phyloP scores from a whole-genome alignment of 1,284 basidiomycete genomes.

The Hortiboletus rubellus region DNA sequence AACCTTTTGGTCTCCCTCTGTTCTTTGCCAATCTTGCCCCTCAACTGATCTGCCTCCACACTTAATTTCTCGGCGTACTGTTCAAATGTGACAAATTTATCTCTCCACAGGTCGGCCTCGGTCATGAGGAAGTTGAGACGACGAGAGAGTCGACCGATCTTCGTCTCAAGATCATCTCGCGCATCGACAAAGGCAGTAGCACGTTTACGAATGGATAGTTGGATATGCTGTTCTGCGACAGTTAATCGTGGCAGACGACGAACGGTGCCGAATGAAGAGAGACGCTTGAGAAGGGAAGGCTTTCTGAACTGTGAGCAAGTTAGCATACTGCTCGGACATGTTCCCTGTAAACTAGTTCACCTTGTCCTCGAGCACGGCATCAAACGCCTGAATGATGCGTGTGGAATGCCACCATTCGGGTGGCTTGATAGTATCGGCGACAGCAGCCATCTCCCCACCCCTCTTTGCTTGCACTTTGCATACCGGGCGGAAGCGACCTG shows the following conservation, averaged over 20 bases:
- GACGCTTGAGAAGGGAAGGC: conserved; percentile 83
- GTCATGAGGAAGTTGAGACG: conserved; percentile 90
- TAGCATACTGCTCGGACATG: conserved; percentile 12
- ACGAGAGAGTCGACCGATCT: conserved; percentile 80
- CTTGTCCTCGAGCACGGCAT: conserved; percentile 84
- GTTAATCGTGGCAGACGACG: conserved; percentile 75
- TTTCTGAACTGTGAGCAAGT: conserved; percentile 68
- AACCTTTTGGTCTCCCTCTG: conserved; percentile 82
- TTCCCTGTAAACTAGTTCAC: conserved; percentile 40
- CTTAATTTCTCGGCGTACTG: conserved; percentile 90
- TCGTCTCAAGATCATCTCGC: conserved; percentile 87
- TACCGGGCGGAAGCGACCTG: conserved; percentile 79
- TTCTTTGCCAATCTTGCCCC: conserved; percentile 84
- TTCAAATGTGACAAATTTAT: conserved; percentile 90
- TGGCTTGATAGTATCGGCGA: conserved; percentile 82
- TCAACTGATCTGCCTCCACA: conserved; percentile 76
- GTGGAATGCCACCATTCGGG: conserved; percentile 94
- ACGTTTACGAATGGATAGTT: conserved; percentile 84
- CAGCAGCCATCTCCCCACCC: conserved; percentile 74
- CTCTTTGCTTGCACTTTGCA: conserved; percentile 84
- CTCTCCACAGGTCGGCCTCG: conserved; percentile 85
- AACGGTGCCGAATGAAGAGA: conserved; percentile 73
- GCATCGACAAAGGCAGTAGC: conserved; percentile 92
- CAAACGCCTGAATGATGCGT: conserved; percentile 86
- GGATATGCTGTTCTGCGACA: conserved; percentile 78